Percentiles rank a stretch among this genome's conserved stretches.
phyloP scores from a whole-genome alignment of 441 rosid genomes.

The Pelargonium australe region DNA sequence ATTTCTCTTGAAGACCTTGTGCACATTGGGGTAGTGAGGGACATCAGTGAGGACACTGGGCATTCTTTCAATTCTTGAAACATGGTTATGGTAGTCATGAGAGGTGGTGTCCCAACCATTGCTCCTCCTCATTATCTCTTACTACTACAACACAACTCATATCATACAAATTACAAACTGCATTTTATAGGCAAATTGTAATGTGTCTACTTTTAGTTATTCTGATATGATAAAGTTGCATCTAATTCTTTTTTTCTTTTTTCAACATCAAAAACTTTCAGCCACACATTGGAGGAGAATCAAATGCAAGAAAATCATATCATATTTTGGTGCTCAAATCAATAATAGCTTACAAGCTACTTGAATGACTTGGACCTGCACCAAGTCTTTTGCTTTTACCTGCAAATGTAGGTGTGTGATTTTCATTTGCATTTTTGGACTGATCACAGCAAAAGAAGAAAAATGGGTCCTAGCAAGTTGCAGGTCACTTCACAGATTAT shows the following conservation, averaged over 20 bases:
- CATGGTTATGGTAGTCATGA: constrained; percentile 32
- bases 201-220: neutral
- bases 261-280: neutral
- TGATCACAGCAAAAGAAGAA: no score
- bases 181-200: constrained; percentile 27
- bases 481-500: neutral
- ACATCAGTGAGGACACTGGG: constrained; percentile 25
- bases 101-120: constrained; percentile 24
- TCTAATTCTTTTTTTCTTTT: neutral
- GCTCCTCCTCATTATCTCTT: constrained; percentile 14
- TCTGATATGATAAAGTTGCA: neutral
- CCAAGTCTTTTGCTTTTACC: no score
- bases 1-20: constrained; percentile 29
- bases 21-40: constrained; percentile 36
- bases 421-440: no score
- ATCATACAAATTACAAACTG: neutral
- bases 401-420: no score
- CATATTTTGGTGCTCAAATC: neutral
- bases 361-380: neutral
- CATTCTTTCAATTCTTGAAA: constrained; percentile 23
- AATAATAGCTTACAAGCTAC: neutral
- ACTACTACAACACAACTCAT: constrained; percentile 7
- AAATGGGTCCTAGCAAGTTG: neutral
- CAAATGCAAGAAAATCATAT: constrained; percentile 12
- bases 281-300: neutral